Base-by-base conservation (phyloP, 2,329 filamentous ascomycete genomes). In the Nannizziopsis barbatae region DNA sequence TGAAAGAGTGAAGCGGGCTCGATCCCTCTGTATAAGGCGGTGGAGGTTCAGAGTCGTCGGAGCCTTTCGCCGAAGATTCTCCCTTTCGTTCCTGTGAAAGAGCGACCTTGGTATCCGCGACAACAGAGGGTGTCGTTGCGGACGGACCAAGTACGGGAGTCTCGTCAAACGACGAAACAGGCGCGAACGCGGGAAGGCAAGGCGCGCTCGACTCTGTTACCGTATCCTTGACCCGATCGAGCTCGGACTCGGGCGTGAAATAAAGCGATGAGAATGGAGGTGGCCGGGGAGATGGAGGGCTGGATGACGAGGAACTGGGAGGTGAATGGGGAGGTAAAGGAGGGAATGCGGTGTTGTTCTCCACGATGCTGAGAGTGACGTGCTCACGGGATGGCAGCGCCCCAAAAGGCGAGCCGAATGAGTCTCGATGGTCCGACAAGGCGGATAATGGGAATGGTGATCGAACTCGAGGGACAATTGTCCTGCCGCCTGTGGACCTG, bases 1-100 rank as follows among this genome's bases (percentile, higher is more conserved):
- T 83, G 64, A 98, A 98, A 50, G 87, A 86, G 52, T 84, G 78
- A 65, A 98, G 80, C 54, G 92, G 92, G 72, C 87, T 95, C 53
- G 81, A 84, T 60, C 90, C 89, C 62, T 55, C 53, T 79, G 86
- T 88, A 68, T 98, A 98, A 50, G 92, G 90, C 50, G 92, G 92
- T 52, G 92, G 92, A 51, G 90, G 90, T 72, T 96, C 92, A 69
- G 80, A 78, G 70, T 96, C 90, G 73, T 82, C 79, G 51, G 76
- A 62, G 50, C 72, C 79, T 65, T 92, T 92, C 58, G 79, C 80
- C 51, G 81, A 81, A 33, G 81, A 77, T 58, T 83, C 77, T 60
- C 79, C 78, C 69, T 95, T 94, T 56, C 77, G 83, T 66, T 94
- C 88, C 58, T 72, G 75, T n/a, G 86, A 83, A 61, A 93, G 80